Evolutionary conservation across 176 grass and related monocot genomes (phyloP).

Genomic region (Saccharum spontaneum): DNA sequence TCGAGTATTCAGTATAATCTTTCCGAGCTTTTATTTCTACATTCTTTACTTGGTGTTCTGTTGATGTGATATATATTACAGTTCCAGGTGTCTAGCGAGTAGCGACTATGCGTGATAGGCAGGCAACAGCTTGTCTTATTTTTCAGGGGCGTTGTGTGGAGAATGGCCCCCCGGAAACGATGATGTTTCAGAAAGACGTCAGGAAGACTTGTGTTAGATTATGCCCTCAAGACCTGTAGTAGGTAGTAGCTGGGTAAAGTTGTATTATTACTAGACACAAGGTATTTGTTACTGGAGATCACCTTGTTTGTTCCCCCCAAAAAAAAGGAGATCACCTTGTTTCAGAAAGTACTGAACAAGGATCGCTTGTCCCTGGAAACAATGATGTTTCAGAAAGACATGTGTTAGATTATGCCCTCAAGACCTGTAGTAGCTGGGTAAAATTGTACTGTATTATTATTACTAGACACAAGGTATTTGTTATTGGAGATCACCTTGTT

Average conservation of each 20-base stretch:
- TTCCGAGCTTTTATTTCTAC: background rate
- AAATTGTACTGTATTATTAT: background rate
- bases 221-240: background rate
- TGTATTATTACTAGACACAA: background rate
- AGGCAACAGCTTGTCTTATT: background rate
- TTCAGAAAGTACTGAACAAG: too few relatives aligned
- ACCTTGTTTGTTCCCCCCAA: background rate
- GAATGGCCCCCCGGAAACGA: background rate
- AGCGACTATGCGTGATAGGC: background rate
- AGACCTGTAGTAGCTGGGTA: background rate
- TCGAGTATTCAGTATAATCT: background rate
- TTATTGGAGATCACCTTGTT: background rate
- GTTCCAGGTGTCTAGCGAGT: background rate
- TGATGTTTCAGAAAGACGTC: background rate
- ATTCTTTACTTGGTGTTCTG: background rate
- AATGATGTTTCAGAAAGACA: too few relatives aligned
- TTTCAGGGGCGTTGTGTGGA: background rate
- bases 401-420: background rate
- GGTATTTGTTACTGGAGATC: background rate
- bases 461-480: background rate
- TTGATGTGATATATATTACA: background rate
- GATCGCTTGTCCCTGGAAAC: too few relatives aligned
- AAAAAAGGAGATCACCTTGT: background rate
- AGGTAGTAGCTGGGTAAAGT: background rate
- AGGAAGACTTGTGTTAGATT: background rate